Conservation (phyloP, 257 asterid genomes). For the Przewalskia tangutica region DNA sequence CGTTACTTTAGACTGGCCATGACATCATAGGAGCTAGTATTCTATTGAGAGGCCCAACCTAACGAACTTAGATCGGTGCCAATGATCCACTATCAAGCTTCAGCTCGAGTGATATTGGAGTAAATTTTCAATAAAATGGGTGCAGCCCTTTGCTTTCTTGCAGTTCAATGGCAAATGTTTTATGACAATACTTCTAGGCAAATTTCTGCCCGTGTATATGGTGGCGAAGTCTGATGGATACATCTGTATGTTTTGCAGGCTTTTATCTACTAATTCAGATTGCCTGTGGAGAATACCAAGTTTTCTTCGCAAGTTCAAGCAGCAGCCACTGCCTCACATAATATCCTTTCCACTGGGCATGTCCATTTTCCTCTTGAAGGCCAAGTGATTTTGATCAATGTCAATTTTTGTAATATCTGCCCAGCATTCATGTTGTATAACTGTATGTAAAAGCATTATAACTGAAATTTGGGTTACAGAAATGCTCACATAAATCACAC, state of each 20-base stretch:
- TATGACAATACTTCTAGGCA: background rate
- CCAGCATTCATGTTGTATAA: background rate
- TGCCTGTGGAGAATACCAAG: background rate
- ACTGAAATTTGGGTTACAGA: background rate
- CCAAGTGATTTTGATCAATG: background rate
- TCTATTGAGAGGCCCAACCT: background rate
- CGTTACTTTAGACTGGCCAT: background rate
- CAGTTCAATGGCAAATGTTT: background rate
- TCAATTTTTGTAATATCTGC: background rate
- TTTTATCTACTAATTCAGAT: background rate
- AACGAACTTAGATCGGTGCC: background rate
- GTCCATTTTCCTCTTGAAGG: background rate
- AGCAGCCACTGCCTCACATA: background rate
- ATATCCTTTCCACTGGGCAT: background rate
- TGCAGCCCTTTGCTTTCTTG: background rate
- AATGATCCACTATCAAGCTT: background rate
- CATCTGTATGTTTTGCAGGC: slow-evolving; percentile 3
- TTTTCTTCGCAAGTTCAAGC: background rate
- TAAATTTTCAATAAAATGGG: background rate
- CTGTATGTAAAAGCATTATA: background rate
- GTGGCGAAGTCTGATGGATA: background rate
- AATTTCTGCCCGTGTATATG: background rate
- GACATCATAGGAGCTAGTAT: background rate
- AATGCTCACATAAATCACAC: background rate
- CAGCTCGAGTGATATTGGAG: background rate